Base-by-base conservation (phyloP, 495 filamentous ascomycete species). In the Aspergillus campestris region DNA sequence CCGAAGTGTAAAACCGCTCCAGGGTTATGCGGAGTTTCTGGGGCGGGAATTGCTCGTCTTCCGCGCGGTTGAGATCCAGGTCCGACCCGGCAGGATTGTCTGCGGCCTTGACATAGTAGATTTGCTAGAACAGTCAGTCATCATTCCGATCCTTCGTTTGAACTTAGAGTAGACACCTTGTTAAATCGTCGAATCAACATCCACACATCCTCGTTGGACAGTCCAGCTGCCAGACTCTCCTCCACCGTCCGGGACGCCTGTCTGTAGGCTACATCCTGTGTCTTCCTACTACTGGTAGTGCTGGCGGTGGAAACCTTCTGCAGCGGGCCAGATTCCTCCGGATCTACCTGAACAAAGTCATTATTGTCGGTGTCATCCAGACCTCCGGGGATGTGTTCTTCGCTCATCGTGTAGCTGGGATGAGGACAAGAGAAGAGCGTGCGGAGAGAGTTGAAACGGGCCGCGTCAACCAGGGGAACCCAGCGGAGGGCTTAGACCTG, bases 171-270 rank as follows among this genome's bases (percentile, higher is more conserved):
- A 35, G 60, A 15, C 62, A 83, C 86, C 76, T 92, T 91, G 57
- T 95, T 84, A 55, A 94, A 95, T 1, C 89, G 73, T 33, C 88
- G 76, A 41, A 90, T 69, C 14, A 92, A 67, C 49, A 85, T 65
- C 85, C 87, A 95, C 5, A 95, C 65, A 56, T 92, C 83, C 39
- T 94, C 86, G 60, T 94, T 92, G n/a, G 69, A 62, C 48, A 89
- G 50, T 0, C 81, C 82, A 2, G 78, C 82, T 12, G 88, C 78
- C 5, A 90, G 60, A 1, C 9, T 28, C 29, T 40, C 38, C 12
- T 40, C 38, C 38, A 40, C 13, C 5, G 13, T 40, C n/a, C 38
- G 7, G 7, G 38, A 40, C 5, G 38, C n/a, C 15, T n/a, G 13
- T 18, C n/a, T 18, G 7, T n/a, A 40, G 10, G n/a, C 15, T 10